These are phyloP conservation scores for Trichoderma harzianum DNA, from an alignment of 2,329 filamentous ascomycete species.

Conservation along the genomic window DNA sequence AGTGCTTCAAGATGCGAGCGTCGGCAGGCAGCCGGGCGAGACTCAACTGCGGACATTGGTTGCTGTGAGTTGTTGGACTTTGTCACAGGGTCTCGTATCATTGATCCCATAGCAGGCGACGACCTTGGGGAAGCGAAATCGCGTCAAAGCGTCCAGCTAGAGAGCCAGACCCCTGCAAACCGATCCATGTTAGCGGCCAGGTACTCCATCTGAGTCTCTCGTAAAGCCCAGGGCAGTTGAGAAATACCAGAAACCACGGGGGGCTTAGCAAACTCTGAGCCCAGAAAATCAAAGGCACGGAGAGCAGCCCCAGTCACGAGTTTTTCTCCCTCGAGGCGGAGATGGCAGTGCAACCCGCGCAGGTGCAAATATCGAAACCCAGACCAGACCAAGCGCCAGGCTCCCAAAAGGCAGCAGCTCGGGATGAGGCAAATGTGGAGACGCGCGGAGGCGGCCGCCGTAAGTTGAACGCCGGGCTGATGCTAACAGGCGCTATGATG, in stretches of 20 bases:
- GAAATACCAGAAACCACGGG: not conserved
- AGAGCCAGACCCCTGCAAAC: not conserved
- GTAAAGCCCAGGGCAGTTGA: not conserved
- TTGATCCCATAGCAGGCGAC: not conserved
- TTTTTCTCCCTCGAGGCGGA: not conserved
- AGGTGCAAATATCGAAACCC: not conserved
- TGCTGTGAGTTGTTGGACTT: not conserved
- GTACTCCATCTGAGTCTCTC: not conserved
- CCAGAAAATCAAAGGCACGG: not conserved
- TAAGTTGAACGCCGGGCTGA: not conserved
- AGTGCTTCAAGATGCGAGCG: not conserved
- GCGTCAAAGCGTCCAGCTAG: not conserved
- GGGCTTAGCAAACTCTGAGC: not conserved
- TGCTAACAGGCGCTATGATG: not conserved
- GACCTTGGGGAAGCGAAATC: not conserved
- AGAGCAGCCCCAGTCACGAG: not conserved
- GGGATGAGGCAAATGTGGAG: slow-evolving; percentile 1
- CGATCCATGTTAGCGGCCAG: slow-evolving; percentile 3
- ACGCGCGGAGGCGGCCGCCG: not conserved
- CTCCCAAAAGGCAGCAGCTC: not conserved
- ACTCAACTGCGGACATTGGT: not conserved
- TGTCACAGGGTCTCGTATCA: not conserved
- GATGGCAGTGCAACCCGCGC: not conserved
- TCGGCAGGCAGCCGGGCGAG: slow-evolving; percentile 1
- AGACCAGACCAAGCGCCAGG: not conserved